A percentile compares a stretch with the other conserved stretches of the same genome.
These are phyloP conservation scores for Rhizopus delemar DNA, from an alignment of 371 early-diverging fungal species.

Conservation along the genomic window DNA sequence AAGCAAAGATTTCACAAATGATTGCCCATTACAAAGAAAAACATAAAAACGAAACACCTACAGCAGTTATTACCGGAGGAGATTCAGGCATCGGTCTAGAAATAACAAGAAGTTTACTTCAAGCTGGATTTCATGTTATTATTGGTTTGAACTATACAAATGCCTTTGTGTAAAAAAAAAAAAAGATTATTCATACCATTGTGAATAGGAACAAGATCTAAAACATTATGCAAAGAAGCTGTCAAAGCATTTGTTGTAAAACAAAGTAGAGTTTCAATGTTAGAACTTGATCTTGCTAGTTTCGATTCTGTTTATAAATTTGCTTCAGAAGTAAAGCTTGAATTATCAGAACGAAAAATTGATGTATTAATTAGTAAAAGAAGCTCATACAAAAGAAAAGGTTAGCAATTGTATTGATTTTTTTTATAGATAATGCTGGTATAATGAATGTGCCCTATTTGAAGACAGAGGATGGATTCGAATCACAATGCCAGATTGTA, in stretches of 20 bases:
- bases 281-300: slow-evolving; percentile 17
- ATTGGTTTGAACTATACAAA: slow-evolving; percentile 28
- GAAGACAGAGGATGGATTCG: slow-evolving; percentile 66
- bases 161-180: background rate
- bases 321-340: slow-evolving; percentile 20
- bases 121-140: slow-evolving; percentile 38
- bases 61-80: slow-evolving; percentile 41
- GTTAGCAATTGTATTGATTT: background rate
- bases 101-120: slow-evolving; percentile 33
- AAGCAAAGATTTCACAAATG: background rate
- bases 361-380: slow-evolving; percentile 40
- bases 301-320: slow-evolving; percentile 31
- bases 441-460: slow-evolving; percentile 71
- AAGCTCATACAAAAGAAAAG: background rate
- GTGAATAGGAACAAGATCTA: background rate
- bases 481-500: slow-evolving; percentile 66
- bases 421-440: slow-evolving; percentile 62
- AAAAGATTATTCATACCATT: background rate
- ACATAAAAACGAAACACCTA: background rate
- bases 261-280: background rate
- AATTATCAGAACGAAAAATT: slow-evolving; percentile 18
- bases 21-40: background rate
- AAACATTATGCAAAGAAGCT: background rate
- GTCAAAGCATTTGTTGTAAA: background rate
- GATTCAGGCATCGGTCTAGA: slow-evolving; percentile 51